A percentile compares a stretch with the other conserved stretches of the same genome.
phyloP scores from a whole-genome alignment of 2,329 filamentous ascomycete species.

The Aureobasidium sp. region DNA sequence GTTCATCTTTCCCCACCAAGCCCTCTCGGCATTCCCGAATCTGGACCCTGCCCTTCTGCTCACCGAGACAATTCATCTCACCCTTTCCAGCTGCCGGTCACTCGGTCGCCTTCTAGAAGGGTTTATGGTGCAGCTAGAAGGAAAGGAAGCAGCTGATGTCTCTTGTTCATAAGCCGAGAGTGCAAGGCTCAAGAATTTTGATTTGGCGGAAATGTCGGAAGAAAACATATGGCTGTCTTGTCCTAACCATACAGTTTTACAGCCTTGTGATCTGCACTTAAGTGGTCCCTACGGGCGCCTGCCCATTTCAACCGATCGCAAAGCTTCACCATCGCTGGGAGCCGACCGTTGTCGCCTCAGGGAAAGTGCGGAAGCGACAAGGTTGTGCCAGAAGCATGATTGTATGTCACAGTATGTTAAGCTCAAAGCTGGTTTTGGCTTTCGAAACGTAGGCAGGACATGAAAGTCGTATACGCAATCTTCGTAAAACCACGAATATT shows the following conservation, averaged over 20 bases:
- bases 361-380: not conserved
- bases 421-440: not conserved
- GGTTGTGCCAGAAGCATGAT: not conserved
- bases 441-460: no score
- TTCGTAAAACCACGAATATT: no score
- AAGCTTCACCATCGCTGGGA: not conserved
- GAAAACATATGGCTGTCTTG: not conserved
- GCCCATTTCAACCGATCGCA: not conserved
- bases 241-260: not conserved
- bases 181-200: not conserved
- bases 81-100: not conserved
- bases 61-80: constrained; percentile 4
- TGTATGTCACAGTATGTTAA: not conserved
- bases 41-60: not conserved
- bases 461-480: no score
- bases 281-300: not conserved
- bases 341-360: not conserved
- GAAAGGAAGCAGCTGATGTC: not conserved
- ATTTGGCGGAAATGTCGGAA: not conserved
- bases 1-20: not conserved
- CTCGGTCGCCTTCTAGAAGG: not conserved
- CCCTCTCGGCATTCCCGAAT: not conserved
- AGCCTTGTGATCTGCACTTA: not conserved
- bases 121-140: not conserved
- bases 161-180: not conserved